phyloP scores from a whole-genome alignment of 2,329 filamentous ascomycete species.

The Colletotrichum australisinense region DNA sequence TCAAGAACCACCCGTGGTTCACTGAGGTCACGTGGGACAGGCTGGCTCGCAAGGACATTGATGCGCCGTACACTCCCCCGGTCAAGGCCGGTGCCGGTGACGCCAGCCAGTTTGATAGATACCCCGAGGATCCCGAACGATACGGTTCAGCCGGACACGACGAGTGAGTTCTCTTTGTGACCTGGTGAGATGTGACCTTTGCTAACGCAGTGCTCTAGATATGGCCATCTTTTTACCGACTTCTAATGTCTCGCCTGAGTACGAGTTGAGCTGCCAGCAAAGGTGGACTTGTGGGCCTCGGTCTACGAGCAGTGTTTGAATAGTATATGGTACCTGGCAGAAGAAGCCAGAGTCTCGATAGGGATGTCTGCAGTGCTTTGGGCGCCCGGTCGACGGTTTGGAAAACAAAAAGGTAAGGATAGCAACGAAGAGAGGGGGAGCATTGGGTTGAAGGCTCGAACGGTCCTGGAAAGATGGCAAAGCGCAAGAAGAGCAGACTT shows the following conservation, averaged over 20 bases:
- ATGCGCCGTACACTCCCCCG: slow-evolving; percentile 96
- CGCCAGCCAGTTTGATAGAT: slow-evolving; percentile 97
- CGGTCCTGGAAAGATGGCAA: slow-evolving; percentile 26
- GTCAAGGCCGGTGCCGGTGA: slow-evolving; percentile 94
- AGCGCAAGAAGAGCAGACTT: slow-evolving; percentile 29
- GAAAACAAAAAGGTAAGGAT: slow-evolving; percentile 24
- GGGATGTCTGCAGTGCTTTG: slow-evolving; percentile 31
- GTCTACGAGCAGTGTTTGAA: slow-evolving; percentile 17
- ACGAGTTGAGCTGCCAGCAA: not conserved
- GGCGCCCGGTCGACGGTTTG: slow-evolving; percentile 31
- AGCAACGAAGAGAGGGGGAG: slow-evolving; percentile 14
- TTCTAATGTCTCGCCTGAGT: slow-evolving; percentile 61
- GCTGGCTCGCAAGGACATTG: slow-evolving; percentile 93
- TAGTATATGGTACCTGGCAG: slow-evolving; percentile 21
- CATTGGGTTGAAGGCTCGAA: slow-evolving; percentile 11
- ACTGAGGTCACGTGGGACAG: slow-evolving; percentile 98
- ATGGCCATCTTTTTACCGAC: slow-evolving; percentile 80
- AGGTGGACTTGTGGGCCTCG: slow-evolving; percentile 1
- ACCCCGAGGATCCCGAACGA: slow-evolving; percentile 94
- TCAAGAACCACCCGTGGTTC: slow-evolving; percentile 97
- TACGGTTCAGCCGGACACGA: slow-evolving; percentile 86
- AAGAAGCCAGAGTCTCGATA: slow-evolving; percentile 12
- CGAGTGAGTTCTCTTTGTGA: slow-evolving; percentile 73
- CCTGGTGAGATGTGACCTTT: not conserved
- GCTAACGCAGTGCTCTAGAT: slow-evolving; percentile 57